Evolutionary conservation across 352 stramenopile genomes (phyloP).

Genomic region (Lagenidium giganteum): DNA sequence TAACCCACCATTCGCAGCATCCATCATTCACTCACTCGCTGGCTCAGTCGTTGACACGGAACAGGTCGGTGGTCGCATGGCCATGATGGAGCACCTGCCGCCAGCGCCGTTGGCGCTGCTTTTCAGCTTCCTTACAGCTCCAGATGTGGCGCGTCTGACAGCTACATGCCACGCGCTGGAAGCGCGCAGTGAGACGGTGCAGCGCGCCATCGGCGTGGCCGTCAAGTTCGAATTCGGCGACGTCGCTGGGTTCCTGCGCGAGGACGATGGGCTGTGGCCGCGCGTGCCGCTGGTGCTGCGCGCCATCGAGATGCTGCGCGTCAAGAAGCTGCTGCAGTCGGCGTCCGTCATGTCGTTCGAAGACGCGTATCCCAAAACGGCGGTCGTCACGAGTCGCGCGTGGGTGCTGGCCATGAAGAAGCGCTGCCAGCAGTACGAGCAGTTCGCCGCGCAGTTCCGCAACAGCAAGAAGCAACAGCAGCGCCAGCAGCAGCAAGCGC

Average conservation of each 20-base stretch:
- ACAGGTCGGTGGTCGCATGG: too few species aligned
- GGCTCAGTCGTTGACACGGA: neutral
- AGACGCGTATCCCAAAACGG: conserved; percentile 20
- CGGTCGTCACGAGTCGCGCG: conserved; percentile 62
- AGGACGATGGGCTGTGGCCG: conserved; percentile 50
- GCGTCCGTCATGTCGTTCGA: conserved; percentile 32
- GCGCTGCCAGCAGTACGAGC: conserved; percentile 62
- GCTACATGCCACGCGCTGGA: conserved; percentile 37
- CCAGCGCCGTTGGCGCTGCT: conserved; percentile 47
- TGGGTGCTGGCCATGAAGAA: conserved; percentile 76
- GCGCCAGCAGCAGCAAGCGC: conserved; percentile 24
- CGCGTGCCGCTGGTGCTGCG: conserved; percentile 49
- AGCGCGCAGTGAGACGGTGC: conserved; percentile 25
- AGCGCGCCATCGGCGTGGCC: conserved; percentile 51
- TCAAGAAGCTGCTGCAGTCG: conserved; percentile 49
- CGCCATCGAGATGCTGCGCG: conserved; percentile 50
- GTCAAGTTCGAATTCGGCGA: conserved; percentile 50
- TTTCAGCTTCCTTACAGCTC: conserved; percentile 54
- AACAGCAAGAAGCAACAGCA: conserved; percentile 62
- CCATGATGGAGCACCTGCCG: conserved; percentile 55
- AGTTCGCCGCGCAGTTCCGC: conserved; percentile 71
- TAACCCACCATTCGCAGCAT: too few species aligned
- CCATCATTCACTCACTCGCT: too few species aligned
- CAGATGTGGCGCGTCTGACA: conserved; percentile 44
- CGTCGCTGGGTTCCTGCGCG: conserved; percentile 43